Conservation (phyloP, 768 basidiomycete species). For the Strobilomyces confusus region DNA sequence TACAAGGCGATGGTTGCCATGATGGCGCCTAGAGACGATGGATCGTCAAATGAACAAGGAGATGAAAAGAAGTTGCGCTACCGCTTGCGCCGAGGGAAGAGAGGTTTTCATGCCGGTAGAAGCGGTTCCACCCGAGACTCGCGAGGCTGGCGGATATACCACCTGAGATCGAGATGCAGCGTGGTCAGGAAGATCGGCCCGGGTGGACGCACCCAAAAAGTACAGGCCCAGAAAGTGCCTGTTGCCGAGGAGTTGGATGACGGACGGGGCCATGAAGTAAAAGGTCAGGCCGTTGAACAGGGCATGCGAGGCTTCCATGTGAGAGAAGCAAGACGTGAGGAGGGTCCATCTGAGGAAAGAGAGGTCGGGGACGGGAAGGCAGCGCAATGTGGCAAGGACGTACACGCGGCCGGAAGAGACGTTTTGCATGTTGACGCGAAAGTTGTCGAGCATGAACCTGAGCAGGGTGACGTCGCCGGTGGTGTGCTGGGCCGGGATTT, state of each 20-base stretch:
- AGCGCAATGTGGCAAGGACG: conserved; percentile 18
- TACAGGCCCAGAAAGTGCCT: conserved; percentile 69
- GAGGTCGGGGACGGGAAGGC: background rate
- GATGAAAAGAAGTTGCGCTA: conserved; percentile 26
- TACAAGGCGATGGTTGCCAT: conserved; percentile 69
- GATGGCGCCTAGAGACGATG: conserved; percentile 53
- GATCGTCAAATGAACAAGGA: background rate
- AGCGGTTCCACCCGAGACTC: conserved; percentile 44
- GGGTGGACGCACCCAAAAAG: conserved; percentile 50
- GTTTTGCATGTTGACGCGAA: conserved; percentile 59
- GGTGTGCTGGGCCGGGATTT: conserved; percentile 29
- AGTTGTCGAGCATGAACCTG: conserved; percentile 59
- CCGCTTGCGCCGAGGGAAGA: conserved; percentile 72
- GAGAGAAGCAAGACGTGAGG: conserved; percentile 69
- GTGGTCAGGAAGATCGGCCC: background rate
- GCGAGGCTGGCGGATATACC: conserved; percentile 54
- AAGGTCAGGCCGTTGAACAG: conserved; percentile 76
- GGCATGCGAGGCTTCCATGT: conserved; percentile 55
- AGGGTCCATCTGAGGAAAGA: conserved; percentile 60
- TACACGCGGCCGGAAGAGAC: conserved; percentile 62
- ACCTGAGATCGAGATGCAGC: conserved; percentile 35
- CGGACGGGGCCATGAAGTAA: conserved; percentile 69
- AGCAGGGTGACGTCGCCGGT: conserved; percentile 36
- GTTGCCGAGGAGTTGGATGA: conserved; percentile 61
- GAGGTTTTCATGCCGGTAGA: conserved; percentile 25